phyloP scores from a whole-genome alignment of 1,139 yeast species.

The Yamadazyma diddensiae region DNA sequence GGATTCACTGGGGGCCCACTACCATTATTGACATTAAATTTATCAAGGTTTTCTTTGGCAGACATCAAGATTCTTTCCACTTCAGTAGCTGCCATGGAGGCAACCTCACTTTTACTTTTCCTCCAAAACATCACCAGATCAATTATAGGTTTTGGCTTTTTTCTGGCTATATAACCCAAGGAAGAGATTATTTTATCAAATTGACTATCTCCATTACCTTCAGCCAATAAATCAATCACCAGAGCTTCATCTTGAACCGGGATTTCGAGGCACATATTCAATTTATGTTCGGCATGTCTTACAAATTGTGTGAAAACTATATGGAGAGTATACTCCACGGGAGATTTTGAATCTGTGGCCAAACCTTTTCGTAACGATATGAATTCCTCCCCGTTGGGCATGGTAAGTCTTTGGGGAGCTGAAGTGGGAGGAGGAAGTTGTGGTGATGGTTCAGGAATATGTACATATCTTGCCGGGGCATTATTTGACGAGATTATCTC shows the following conservation, averaged over 20 bases:
- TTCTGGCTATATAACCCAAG: constrained; percentile 83
- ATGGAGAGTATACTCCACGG: constrained; percentile 92
- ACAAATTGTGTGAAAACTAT: constrained; percentile 94
- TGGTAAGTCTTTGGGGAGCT: constrained; percentile 22
- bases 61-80: constrained; percentile 40
- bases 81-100: constrained; percentile 68
- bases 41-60: constrained; percentile 18
- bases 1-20: constrained; percentile 6
- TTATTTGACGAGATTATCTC: constrained; percentile 11
- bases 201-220: constrained; percentile 72
- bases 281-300: constrained; percentile 84
- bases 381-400: constrained; percentile 35
- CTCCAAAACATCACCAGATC: constrained; percentile 99
- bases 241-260: constrained; percentile 77
- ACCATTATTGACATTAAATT: not conserved
- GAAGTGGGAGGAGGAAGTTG: constrained; percentile 37
- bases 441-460: constrained; percentile 32
- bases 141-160: constrained; percentile 92
- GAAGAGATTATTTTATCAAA: constrained; percentile 85
- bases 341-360: constrained; percentile 70
- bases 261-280: constrained; percentile 68
- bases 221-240: constrained; percentile 75
- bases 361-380: constrained; percentile 39
- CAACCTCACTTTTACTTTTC: constrained; percentile 81
- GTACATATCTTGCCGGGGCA: constrained; percentile 12